Percentiles rank a stretch among this genome's conserved stretches.
Evolutionary conservation across 495 filamentous ascomycete species (phyloP).

Genomic region (Penicillium goetzii): DNA sequence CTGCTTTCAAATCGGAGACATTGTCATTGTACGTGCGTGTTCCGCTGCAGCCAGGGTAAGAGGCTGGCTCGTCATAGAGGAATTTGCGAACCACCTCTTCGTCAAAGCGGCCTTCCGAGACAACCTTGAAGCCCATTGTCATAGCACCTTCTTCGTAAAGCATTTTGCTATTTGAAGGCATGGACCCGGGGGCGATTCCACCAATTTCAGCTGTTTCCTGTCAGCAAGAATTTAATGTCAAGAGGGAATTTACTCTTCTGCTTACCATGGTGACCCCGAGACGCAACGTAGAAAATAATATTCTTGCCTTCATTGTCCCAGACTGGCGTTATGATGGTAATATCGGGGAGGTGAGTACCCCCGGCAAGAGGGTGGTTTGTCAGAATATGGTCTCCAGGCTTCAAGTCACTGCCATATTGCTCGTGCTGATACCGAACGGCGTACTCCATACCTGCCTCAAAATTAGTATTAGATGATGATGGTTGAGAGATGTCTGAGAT

Average conservation of each 20-base stretch:
- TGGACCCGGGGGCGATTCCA: constrained; percentile 87
- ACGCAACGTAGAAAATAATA: constrained; percentile 87
- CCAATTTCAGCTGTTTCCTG: constrained; percentile 81
- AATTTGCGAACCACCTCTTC: constrained; percentile 63
- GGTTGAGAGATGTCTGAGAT: constrained; percentile 89
- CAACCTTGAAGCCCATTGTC: constrained; percentile 88
- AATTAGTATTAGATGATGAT: constrained; percentile 86
- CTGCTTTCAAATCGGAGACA: constrained; percentile 89
- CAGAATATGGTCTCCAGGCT: constrained; percentile 86
- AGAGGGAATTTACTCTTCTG: too few relatives aligned
- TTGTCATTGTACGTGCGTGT: constrained; percentile 87
- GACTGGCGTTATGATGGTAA: constrained; percentile 86
- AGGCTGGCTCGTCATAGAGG: constrained; percentile 76
- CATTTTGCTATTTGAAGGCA: constrained; percentile 89
- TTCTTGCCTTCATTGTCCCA: constrained; percentile 55
- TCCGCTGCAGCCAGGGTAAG: constrained; percentile 81
- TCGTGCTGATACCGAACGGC: constrained; percentile 63
- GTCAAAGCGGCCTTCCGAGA: constrained; percentile 75
- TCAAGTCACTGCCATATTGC: constrained; percentile 82
- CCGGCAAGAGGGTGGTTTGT: constrained; percentile 93
- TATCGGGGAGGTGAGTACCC: constrained; percentile 83
- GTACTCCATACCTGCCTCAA: constrained; percentile 78
- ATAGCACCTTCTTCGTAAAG: constrained; percentile 89
- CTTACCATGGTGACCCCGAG: constrained; percentile 76
- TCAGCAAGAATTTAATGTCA: constrained; percentile 62